These are phyloP conservation scores for Sporormia fimetaria DNA, from an alignment of 495 filamentous ascomycete species.

Conservation along the genomic window DNA sequence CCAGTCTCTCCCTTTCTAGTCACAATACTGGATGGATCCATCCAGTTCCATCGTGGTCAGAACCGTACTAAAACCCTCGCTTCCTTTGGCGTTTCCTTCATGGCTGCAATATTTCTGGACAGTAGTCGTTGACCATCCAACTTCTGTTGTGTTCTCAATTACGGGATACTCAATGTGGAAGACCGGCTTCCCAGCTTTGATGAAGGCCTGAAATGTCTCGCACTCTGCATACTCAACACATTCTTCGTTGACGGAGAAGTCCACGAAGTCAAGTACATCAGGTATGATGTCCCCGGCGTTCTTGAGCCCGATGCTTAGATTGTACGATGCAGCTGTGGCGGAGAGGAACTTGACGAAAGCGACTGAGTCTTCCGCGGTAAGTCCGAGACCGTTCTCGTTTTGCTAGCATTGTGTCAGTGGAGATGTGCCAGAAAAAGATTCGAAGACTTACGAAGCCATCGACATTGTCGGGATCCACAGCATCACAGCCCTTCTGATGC, in stretches of 20 bases:
- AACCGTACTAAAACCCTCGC: constrained; percentile 48
- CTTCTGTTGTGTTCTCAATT: constrained; percentile 20
- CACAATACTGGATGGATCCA: constrained; percentile 43
- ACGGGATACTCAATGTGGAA: constrained; percentile 60
- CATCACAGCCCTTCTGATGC: constrained; percentile 51
- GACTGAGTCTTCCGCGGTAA: constrained; percentile 45
- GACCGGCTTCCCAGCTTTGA: constrained; percentile 51
- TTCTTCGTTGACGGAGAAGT: constrained; percentile 66
- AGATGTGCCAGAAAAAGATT: constrained; percentile 1
- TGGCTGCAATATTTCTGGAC: constrained; percentile 33
- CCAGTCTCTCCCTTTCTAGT: constrained; percentile 8
- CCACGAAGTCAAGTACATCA: constrained; percentile 43
- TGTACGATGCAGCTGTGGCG: constrained; percentile 36
- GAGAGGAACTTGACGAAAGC: constrained; percentile 51
- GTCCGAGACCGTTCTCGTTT: constrained; percentile 44
- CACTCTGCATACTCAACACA: constrained; percentile 53
- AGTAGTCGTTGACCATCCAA: constrained; percentile 35
- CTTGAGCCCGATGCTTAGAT: constrained; percentile 52
- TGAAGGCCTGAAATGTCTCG: constrained; percentile 44
- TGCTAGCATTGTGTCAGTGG: constrained; percentile 8
- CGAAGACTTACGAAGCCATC: constrained; percentile 46
- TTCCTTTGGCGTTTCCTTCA: constrained; percentile 33
- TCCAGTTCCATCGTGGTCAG: constrained; percentile 53
- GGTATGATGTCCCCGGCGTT: constrained; percentile 51
- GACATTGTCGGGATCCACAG: constrained; percentile 61